Conservation (phyloP, 2,329 filamentous ascomycete species). For the Falciphora oryzae region DNA sequence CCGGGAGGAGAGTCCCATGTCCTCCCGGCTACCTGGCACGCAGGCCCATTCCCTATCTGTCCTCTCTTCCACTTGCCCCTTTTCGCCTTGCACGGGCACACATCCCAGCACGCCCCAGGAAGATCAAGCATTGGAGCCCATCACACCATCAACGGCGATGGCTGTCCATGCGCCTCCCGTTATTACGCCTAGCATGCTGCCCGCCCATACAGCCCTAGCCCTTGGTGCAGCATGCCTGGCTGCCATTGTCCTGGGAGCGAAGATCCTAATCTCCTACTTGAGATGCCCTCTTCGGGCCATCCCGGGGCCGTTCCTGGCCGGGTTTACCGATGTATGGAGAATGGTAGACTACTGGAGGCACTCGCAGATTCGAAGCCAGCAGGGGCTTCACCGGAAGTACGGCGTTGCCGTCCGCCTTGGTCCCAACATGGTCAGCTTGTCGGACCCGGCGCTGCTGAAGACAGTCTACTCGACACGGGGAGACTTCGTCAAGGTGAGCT, state of each 20-base stretch:
- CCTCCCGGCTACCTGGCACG: neutral
- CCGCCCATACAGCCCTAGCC: neutral
- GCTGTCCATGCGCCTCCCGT: neutral
- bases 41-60: neutral
- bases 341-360: neutral
- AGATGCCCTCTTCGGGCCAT: neutral
- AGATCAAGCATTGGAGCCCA: no score
- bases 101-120: no score
- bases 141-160: neutral
- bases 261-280: neutral
- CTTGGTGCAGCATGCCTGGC: neutral
- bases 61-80: neutral
- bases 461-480: constrained; percentile 28
- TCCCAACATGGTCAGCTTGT: constrained; percentile 31
- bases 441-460: constrained; percentile 30
- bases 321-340: neutral
- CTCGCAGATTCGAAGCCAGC: neutral
- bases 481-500: neutral
- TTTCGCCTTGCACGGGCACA: no score
- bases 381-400: constrained; percentile 17
- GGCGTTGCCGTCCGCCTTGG: constrained; percentile 35
- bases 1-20: neutral
- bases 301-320: neutral
- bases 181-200: neutral
- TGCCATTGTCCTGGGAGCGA: neutral